A percentile compares a stretch with the other conserved stretches of the same genome.
Conservation (phyloP, 441 rosid species). For the Bruguiera hainesii region DNA sequence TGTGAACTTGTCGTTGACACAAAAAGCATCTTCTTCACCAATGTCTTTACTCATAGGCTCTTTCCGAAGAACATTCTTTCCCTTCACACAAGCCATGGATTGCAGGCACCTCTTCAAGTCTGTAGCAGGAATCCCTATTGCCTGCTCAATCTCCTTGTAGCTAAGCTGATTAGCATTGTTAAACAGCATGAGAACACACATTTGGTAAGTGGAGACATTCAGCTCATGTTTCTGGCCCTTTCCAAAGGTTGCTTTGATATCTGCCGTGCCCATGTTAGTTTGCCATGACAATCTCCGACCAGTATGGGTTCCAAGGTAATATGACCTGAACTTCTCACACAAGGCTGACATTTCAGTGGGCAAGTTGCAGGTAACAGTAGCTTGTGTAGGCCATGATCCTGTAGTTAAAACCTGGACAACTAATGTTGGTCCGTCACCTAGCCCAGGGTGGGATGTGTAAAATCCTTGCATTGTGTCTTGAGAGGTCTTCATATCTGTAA, state of each 20-base stretch:
- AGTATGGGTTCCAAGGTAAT: slow-evolving; percentile 92
- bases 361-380: slow-evolving; percentile 74
- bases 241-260: slow-evolving; percentile 77
- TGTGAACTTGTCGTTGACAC: slow-evolving; percentile 81
- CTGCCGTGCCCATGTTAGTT: slow-evolving; percentile 98
- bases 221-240: slow-evolving; percentile 95
- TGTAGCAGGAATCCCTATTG: slow-evolving; percentile 72
- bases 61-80: slow-evolving; percentile 81
- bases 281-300: slow-evolving; percentile 96
- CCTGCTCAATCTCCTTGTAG: slow-evolving; percentile 93
- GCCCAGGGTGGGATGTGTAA: slow-evolving; percentile 63
- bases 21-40: slow-evolving; percentile 75
- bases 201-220: slow-evolving; percentile 97
- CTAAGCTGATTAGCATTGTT: slow-evolving; percentile 76
- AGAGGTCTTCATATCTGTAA: slow-evolving; percentile 96
- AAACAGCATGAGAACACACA: slow-evolving; percentile 90
- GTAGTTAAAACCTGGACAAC: slow-evolving; percentile 93
- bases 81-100: slow-evolving; percentile 89
- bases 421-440: slow-evolving; percentile 81
- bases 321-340: slow-evolving; percentile 87
- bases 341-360: slow-evolving; percentile 81
- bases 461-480: slow-evolving; percentile 91
- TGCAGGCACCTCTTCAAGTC: slow-evolving; percentile 93
- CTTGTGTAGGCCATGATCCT: slow-evolving; percentile 95
- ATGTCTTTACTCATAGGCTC: slow-evolving; percentile 99